Conservation (phyloP, 176 grass and related monocot genomes). For the Areca catechu region DNA sequence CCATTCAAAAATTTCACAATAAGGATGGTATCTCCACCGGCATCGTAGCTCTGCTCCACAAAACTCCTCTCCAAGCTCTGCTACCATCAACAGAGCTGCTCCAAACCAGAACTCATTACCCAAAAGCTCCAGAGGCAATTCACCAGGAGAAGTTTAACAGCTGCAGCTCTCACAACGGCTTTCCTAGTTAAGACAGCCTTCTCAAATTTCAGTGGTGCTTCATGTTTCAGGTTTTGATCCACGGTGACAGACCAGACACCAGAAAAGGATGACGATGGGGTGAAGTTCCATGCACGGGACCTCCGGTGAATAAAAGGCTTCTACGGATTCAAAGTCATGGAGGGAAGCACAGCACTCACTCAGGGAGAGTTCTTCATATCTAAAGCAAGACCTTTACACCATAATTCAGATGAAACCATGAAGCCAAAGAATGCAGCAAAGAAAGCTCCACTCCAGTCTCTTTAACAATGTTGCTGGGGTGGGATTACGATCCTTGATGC, state of each 20-base stretch:
- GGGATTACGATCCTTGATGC: constrained; percentile 2
- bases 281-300: constrained; percentile 41
- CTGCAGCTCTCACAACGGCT: constrained; percentile 10
- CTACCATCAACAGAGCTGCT: constrained; percentile 7
- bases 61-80: constrained; percentile 9
- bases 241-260: constrained; percentile 41
- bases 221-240: constrained; percentile 38
- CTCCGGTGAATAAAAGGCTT: constrained; percentile 43
- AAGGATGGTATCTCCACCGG: constrained; percentile 16
- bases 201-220: constrained; percentile 14
- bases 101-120: not conserved
- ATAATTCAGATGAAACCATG: constrained; percentile 57
- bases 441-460: constrained; percentile 63
- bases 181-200: constrained; percentile 30
- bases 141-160: constrained; percentile 34
- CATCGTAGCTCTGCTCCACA: constrained; percentile 27
- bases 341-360: constrained; percentile 44
- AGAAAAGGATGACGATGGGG: constrained; percentile 47
- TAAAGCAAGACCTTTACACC: constrained; percentile 81
- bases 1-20: no score
- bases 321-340: constrained; percentile 68
- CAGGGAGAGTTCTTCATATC: constrained; percentile 42
- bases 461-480: constrained; percentile 67
- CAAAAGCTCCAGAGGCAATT: not conserved
- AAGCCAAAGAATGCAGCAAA: constrained; percentile 38